phyloP scores from a whole-genome alignment of 208 protist species.

The Porcisia deanei region DNA sequence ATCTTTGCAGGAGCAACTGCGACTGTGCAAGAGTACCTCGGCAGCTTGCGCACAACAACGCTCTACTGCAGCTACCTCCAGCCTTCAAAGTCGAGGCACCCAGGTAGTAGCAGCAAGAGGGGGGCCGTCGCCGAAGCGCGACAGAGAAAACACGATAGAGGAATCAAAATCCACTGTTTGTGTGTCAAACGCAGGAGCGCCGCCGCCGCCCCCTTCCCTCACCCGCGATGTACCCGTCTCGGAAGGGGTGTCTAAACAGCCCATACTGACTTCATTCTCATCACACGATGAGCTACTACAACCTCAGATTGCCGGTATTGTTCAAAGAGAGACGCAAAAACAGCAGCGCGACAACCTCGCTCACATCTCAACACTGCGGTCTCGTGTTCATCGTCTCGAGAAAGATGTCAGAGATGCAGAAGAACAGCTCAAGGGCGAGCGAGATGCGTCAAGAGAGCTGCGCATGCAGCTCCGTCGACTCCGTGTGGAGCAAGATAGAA shows the following conservation, averaged over 20 bases:
- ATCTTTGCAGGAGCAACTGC: slow-evolving; percentile 48
- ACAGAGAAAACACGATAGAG: slow-evolving; percentile 4
- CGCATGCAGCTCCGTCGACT: slow-evolving; percentile 45
- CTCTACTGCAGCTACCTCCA: neutral
- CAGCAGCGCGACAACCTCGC: slow-evolving; percentile 70
- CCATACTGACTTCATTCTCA: slow-evolving; percentile 18
- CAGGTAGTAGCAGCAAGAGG: slow-evolving; percentile 39
- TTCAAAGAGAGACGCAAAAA: slow-evolving; percentile 50
- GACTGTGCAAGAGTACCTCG: neutral
- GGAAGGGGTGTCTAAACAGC: neutral
- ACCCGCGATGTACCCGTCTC: neutral
- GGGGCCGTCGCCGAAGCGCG: slow-evolving; percentile 5
- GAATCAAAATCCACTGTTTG: neutral
- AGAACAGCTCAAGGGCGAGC: slow-evolving; percentile 58
- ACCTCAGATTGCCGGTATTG: slow-evolving; percentile 54
- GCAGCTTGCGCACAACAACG: neutral
- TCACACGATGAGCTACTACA: slow-evolving; percentile 39
- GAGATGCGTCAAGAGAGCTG: slow-evolving; percentile 42
- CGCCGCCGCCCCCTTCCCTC: neutral
- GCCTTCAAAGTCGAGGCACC: slow-evolving; percentile 34
- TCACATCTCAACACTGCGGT: slow-evolving; percentile 62
- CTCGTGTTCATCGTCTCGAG: slow-evolving; percentile 41
- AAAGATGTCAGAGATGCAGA: slow-evolving; percentile 46
- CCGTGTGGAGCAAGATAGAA: slow-evolving; percentile 32
- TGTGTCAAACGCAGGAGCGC: no score